Evolutionary conservation across 805 yeast species (phyloP), one percentile per base, ranked within the genome.

Genomic region (Myxozyma nipponensis): DNA sequence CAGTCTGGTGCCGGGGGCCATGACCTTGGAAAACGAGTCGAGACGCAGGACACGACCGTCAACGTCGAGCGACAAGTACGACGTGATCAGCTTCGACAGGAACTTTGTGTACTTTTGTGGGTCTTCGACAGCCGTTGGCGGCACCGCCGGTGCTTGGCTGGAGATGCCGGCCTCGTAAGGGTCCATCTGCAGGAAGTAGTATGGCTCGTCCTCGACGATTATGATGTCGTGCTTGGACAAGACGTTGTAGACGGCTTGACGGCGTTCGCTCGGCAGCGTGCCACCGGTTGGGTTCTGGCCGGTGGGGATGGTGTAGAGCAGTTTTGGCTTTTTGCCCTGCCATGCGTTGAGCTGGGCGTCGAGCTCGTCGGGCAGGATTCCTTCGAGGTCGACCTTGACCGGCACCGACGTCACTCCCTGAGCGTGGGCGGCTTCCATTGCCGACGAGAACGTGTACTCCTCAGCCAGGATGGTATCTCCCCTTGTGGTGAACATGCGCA

Each of bases 201-300:
- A 87, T 4, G 95, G 95, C 69, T 87, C 95, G 65, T 86, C 95
- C 68, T 87, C 95, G 47, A 86, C 67, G 49, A 86, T 81, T 28
- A 87, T 63, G 48, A 86, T 64, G 66, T 86, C 84, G 65, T 82
- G 84, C 64, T 81, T 79, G 60, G 75, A 77, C 47, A 86, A 81
- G 43, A 86, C 62, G 34, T 73, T 71, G 63, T 84, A 82, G 50
- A 86, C 72, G 40, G 73, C 72, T 50, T 68, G 63, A 66, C 88
- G 78, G 61, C 88, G 73, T 56, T 76, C 78, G 3, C 64, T 60
- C 30, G 81, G 71, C 65, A 84, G 78, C 3, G 84, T 77, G 17
- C 82, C 75, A 5, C 95, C 95, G 15, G 89, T 81, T 44, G 95
- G 95, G 69, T 87, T 86, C 66, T 87, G 95, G 41, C 95, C 95